Evolutionary conservation across 2,329 filamentous ascomycete species (phyloP).

Genomic region (Epicoccum nigrum): DNA sequence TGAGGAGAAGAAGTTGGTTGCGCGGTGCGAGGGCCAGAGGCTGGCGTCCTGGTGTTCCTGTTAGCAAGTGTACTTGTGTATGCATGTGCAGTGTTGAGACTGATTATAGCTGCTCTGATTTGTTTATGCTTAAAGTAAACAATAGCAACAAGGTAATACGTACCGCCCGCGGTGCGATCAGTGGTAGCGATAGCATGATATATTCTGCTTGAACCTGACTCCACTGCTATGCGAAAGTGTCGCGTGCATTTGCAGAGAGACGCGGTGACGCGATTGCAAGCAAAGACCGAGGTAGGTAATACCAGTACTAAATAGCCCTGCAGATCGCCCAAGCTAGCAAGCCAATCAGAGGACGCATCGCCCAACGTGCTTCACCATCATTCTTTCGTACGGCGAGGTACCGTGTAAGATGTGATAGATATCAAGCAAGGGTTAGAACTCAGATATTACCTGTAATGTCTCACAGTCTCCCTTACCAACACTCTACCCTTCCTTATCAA

Average conservation of each 20-base stretch:
- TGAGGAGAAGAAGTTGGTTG: constrained; percentile 26
- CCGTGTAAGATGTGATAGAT: not conserved
- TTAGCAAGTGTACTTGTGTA: constrained; percentile 8
- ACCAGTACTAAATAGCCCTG: not conserved
- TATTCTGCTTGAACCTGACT: not conserved
- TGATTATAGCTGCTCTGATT: not conserved
- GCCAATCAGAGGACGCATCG: constrained; percentile 3
- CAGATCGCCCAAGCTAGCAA: constrained; percentile 4
- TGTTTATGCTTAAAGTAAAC: not conserved
- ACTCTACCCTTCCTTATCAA: too few relatives aligned
- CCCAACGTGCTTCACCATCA: constrained; percentile 16
- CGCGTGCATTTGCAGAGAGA: constrained; percentile 6
- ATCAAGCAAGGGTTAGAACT: not conserved
- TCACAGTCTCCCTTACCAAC: not conserved
- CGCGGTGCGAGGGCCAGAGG: constrained; percentile 39
- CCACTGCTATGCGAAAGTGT: not conserved
- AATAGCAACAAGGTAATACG: not conserved
- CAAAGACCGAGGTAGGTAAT: constrained; percentile 9
- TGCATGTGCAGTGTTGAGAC: not conserved
- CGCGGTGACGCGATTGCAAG: constrained; percentile 14
- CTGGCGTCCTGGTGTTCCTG: constrained; percentile 32
- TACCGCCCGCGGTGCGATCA: constrained; percentile 35
- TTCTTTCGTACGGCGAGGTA: constrained; percentile 3
- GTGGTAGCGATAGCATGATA: constrained; percentile 35
- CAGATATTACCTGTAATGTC: not conserved